Evolutionary conservation across 495 filamentous ascomycete genomes (phyloP).

Genomic region (Tuber microsphaerosporum): DNA sequence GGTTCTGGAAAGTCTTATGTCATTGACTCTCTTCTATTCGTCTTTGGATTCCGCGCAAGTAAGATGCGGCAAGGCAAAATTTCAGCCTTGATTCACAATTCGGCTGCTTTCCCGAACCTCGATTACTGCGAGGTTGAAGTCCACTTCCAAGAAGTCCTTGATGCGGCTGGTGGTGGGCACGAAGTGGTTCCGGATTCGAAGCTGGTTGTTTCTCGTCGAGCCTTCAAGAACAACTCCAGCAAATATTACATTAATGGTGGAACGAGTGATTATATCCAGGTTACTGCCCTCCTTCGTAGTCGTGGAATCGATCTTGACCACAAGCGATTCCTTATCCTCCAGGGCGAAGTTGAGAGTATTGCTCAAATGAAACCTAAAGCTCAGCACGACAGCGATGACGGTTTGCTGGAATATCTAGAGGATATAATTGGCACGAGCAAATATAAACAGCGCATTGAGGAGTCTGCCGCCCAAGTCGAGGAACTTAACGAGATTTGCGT

Average conservation of each 20-base stretch:
- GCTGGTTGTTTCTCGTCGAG: slow-evolving; percentile 79
- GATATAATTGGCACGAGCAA: slow-evolving; percentile 98
- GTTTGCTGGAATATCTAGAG: slow-evolving; percentile 90
- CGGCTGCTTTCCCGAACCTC: slow-evolving; percentile 72
- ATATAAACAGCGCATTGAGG: slow-evolving; percentile 94
- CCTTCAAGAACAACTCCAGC: slow-evolving; percentile 96
- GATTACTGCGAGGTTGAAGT: slow-evolving; percentile 92
- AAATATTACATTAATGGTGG: slow-evolving; percentile 92
- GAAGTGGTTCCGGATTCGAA: slow-evolving; percentile 73
- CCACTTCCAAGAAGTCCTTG: slow-evolving; percentile 88
- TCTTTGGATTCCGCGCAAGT: slow-evolving; percentile 95
- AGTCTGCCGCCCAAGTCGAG: slow-evolving; percentile 80
- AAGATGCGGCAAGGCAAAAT: slow-evolving; percentile 99
- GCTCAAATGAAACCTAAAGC: slow-evolving; percentile 99
- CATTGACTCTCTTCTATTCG: slow-evolving; percentile 94
- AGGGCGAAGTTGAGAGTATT: slow-evolving; percentile 97
- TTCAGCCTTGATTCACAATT: slow-evolving; percentile 94
- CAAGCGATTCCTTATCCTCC: slow-evolving; percentile 94
- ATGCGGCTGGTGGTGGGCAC: slow-evolving; percentile 63
- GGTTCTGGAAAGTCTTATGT: slow-evolving; percentile 98
- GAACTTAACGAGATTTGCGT: slow-evolving; percentile 86
- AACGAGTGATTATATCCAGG: slow-evolving; percentile 80
- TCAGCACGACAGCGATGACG: slow-evolving; percentile 87
- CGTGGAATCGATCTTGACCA: slow-evolving; percentile 92
- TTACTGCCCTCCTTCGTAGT: slow-evolving; percentile 79